A percentile compares a stretch with the other conserved stretches of the same genome.
Evolutionary conservation across 2,329 filamentous ascomycete genomes (phyloP).

Genomic region (Chaetomium sp.): DNA sequence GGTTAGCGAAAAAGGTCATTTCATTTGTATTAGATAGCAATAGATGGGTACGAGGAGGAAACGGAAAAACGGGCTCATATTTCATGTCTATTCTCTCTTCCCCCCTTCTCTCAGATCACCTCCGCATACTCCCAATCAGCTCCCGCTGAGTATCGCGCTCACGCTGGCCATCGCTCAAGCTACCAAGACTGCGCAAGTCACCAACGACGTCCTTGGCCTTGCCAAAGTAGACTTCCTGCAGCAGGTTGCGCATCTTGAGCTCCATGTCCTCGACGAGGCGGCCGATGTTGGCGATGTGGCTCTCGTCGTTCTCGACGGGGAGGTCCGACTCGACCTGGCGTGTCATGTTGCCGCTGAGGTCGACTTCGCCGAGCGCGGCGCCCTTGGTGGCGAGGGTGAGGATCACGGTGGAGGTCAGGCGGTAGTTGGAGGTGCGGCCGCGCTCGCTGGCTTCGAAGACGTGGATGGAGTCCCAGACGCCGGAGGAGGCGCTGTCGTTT

Average conservation of each 20-base stretch:
- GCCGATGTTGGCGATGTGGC: slow-evolving; percentile 93
- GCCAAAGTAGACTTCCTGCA: slow-evolving; percentile 99
- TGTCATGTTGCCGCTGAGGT: slow-evolving; percentile 96
- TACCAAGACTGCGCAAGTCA: slow-evolving; percentile 79
- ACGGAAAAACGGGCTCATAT: background rate
- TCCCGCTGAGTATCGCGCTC: slow-evolving; percentile 83
- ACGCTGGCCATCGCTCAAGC: slow-evolving; percentile 74
- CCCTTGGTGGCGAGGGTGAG: slow-evolving; percentile 69
- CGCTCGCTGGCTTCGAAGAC: slow-evolving; percentile 96
- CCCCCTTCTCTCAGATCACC: slow-evolving; percentile 28
- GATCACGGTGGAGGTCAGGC: slow-evolving; percentile 95
- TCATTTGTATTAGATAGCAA: background rate
- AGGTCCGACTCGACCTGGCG: slow-evolving; percentile 90
- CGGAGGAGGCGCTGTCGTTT: slow-evolving; percentile 58
- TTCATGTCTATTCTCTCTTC: background rate
- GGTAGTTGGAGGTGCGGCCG: slow-evolving; percentile 89
- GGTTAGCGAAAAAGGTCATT: background rate
- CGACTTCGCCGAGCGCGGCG: slow-evolving; percentile 69
- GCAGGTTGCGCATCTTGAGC: slow-evolving; percentile 94
- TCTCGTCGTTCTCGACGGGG: slow-evolving; percentile 80
- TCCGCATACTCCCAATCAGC: slow-evolving; percentile 64
- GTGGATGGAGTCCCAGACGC: slow-evolving; percentile 97
- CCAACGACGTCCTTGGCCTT: slow-evolving; percentile 99
- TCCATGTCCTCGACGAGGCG: slow-evolving; percentile 98
- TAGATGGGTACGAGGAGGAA: background rate